Base-by-base conservation (phyloP, 1,139 yeast genomes). In the Pichia sp. region DNA sequence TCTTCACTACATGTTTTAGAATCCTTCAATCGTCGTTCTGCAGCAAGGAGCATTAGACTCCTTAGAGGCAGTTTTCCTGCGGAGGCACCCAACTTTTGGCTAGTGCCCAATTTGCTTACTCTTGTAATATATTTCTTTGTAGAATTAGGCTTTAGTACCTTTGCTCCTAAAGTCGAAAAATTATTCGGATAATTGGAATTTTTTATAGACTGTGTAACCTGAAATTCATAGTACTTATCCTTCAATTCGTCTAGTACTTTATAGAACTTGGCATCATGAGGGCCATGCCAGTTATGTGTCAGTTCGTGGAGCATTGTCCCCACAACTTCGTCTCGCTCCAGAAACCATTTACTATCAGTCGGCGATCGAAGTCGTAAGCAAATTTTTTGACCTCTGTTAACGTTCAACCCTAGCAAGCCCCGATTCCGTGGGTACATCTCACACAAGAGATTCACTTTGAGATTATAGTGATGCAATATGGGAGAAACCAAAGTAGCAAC, bases 261-360 rank as follows among this genome's bases (percentile, higher is more conserved):
- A 66, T 89, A 89, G 67, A 93, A 93, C 58, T 71, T 72, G 19
- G 74, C 80, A 70, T 93, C 87, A 66, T 93, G 99, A 0, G 95
- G 86, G 0, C 97, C 97, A 64, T 74, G 74, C 32, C 77, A 66
- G 67, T 90, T 92, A 66, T 93, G 99, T 1, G 90, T 81, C 47
- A 93, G 73, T 67, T 93, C 99, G 68, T 93, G 99, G 8, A 93
- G 73, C 81, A 90, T 80, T 0, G 97, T 90, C 0, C 92, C 96
- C 15, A 92, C 67, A 2, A 90, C 71, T 53, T 83, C 85, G 13
- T 84, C 81, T 69, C 86, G 72, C 0, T 92, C 85, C 30, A 83
- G 70, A 66, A 92, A 90, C 70, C 71, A 72, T 34, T 72, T 64
- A 42, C 79, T 80, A 64, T 86, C 80, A 29, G 74, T 69, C 19